Evolutionary conservation across 192 early-diverging fungal genomes (phyloP), one percentile per base, ranked within the genome.

Genomic region (Backusella macrospora): DNA sequence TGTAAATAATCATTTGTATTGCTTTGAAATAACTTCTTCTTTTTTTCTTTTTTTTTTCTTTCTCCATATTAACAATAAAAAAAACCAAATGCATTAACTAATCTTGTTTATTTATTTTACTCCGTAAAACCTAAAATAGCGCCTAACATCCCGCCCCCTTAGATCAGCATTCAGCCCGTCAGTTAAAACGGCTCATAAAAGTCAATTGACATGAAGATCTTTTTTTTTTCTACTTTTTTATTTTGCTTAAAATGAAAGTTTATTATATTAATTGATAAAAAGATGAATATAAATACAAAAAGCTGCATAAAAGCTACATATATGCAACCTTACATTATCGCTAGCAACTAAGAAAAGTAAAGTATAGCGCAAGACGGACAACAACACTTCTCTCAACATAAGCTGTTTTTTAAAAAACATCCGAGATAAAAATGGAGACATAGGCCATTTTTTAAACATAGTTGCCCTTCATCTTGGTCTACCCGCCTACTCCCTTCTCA

Each of bases 1-100:
- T 59, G 52, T 59, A 59, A 59, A 59, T 59, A 59, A 23, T 59
- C 52, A 26, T 26, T 23, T 59, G 52, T 59, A 59, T 59, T 26
- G 21, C 3, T 23, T 59, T 59, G 21, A 12, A 59, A 59, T 14
- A 59, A 23, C 52, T 26, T 59, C 3, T 18, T 52, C 0, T 21
- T 48, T 18, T 18, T 18, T 18, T 6, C 3, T 52, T 52, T 55
- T 55, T 55, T 55, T 13, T 9, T 26, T 59, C 52, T 13, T 59
- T 59, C 4, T 26, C 52, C 21, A 59, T 59, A 23, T 13, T 55
- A 59, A 55, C 23, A 55, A 59, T 59, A 59, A 59, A 26, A 55
- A 55, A 59, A 23, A 34, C 29, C 29, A 34, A 34, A 34, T 34
- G 29, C 29, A 34, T 34, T 2, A 34, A 34, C 29, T 34, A 1